Evolutionary conservation across 306 rosid genomes (phyloP).

Genomic region (Prunus kanzakura): DNA sequence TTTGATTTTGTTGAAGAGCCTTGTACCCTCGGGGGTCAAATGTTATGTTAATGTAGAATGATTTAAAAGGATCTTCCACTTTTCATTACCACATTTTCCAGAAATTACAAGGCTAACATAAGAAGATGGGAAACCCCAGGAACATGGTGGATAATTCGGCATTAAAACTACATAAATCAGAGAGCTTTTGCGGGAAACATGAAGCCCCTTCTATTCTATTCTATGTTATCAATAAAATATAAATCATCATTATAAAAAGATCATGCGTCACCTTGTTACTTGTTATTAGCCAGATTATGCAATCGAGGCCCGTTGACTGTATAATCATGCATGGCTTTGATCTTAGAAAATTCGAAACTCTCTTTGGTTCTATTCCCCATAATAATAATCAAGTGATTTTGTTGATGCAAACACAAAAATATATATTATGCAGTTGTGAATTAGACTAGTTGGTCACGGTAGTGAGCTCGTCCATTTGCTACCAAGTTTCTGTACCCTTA

Average conservation of each 20-base stretch:
- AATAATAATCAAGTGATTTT: neutral
- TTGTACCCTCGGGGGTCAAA: neutral
- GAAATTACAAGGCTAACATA: too few species aligned
- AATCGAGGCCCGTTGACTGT: slow-evolving; percentile 28
- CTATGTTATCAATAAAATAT: neutral
- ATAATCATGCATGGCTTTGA: neutral
- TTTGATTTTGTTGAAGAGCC: neutral
- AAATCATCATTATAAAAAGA: slow-evolving; percentile 13
- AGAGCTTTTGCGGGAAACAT: slow-evolving; percentile 20
- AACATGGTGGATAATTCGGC: neutral
- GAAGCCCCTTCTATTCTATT: slow-evolving; percentile 8
- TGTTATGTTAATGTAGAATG: neutral
- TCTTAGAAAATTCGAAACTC: neutral
- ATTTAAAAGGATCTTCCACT: neutral
- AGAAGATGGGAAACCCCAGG: neutral
- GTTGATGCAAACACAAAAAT: too few species aligned
- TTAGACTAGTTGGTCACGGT: too few species aligned
- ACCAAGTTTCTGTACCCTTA: too few species aligned
- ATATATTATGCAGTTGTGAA: rapidly evolving
- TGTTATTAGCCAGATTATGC: neutral
- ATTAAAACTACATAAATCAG: slow-evolving; percentile 16
- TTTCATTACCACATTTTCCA: too few species aligned
- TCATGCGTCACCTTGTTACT: slow-evolving; percentile 15
- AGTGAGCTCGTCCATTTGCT: too few species aligned
- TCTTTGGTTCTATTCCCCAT: neutral